Evolutionary conservation across 306 rosid genomes (phyloP), one percentile per base, ranked within the genome.

Genomic region (Chamaecrista fasciculata): DNA sequence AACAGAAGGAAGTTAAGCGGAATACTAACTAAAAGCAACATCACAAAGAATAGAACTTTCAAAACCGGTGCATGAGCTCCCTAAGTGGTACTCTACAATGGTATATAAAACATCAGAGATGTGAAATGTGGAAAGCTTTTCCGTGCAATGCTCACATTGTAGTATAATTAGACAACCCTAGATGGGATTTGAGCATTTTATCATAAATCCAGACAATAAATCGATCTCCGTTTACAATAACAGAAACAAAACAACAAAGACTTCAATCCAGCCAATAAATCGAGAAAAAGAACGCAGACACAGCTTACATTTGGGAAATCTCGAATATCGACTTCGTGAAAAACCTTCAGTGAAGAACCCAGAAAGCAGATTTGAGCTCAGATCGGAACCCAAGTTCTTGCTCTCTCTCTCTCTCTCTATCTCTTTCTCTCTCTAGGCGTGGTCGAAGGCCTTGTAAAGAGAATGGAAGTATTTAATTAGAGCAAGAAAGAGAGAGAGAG

Each of bases 241-340:
- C 11, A 67, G 11, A 12, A 56, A 23, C 25, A 44, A 2, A 16
- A 39, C 12, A 48, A 56, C 20, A 1, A 23, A 20, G 6, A 34
- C n/a, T 48, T 29, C 16, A 40, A 43, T 34, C 29, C 26, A 31
- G 24, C 33, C 5, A 28, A 9, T 3, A 2, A 24, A 15, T 16
- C 9, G 8, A 72, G 46, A 29, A n/a, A 60, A 66, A 31, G 12
- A 40, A 16, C 9, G 37, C 7, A 71, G 57, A 73, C 9, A 40
- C 15, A 75, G 29, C 85, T 78, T 78, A 77, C 79, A 33, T 23
- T 23, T 48, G 33, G 37, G 44, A 75, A 74, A 67, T 57, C 24
- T 57, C 24, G 53, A 74, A 76, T n/a, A 66, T 25, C 43, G 31
- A 64, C 18, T 36, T 72, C 21, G 16, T 34, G 69, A 2, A 21